These are phyloP conservation scores for Hymenotorrendiella dingleyae DNA, from an alignment of 2,329 filamentous ascomycete genomes.

Conservation along the genomic window DNA sequence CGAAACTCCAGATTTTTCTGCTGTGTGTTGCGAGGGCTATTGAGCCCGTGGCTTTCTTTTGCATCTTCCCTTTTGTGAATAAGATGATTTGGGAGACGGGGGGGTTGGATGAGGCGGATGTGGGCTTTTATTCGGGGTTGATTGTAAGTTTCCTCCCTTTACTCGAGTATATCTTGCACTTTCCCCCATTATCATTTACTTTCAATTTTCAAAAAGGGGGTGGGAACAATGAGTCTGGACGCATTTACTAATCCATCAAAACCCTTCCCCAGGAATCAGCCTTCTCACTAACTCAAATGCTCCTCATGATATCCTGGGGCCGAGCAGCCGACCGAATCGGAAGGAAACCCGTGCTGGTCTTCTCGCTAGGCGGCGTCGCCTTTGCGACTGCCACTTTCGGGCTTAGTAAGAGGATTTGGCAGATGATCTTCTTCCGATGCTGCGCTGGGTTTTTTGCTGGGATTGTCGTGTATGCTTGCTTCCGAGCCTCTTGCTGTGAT, in stretches of 20 bases:
- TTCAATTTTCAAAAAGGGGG: neutral
- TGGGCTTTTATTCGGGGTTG: conserved; percentile 74
- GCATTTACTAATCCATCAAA: neutral
- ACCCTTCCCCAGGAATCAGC: conserved; percentile 44
- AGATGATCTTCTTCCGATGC: conserved; percentile 70
- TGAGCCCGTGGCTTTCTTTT: conserved; percentile 78
- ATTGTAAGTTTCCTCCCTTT: too few species aligned
- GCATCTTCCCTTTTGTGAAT: conserved; percentile 75
- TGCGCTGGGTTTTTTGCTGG: conserved; percentile 69
- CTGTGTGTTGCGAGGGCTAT: conserved; percentile 69
- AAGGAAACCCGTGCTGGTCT: conserved; percentile 65
- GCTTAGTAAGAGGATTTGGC: conserved; percentile 56
- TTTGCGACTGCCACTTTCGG: conserved; percentile 62
- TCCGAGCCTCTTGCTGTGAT: neutral
- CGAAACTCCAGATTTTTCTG: conserved; percentile 60
- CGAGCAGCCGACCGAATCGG: conserved; percentile 61
- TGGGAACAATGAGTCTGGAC: neutral
- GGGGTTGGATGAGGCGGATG: conserved; percentile 53
- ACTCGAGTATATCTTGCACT: too few species aligned
- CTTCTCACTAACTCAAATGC: conserved; percentile 70
- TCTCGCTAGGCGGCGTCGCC: conserved; percentile 58
- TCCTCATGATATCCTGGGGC: conserved; percentile 74
- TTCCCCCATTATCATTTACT: neutral
- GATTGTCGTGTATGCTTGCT: conserved; percentile 50
- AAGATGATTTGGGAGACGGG: conserved; percentile 69